phyloP scores from a whole-genome alignment of 1,139 yeast genomes.

The Magnusiomyces tetraspermus region DNA sequence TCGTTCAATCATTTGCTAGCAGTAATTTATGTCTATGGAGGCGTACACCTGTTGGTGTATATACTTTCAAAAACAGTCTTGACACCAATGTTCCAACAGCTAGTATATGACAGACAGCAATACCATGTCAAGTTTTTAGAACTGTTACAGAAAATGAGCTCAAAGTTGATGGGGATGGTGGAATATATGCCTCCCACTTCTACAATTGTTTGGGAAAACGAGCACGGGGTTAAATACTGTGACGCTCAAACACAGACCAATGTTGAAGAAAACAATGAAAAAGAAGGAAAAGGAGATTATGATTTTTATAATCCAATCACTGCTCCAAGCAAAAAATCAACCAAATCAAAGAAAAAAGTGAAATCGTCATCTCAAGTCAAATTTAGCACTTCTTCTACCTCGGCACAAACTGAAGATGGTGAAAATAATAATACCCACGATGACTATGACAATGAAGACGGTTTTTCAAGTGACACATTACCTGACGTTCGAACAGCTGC shows the following conservation, averaged over 20 bases:
- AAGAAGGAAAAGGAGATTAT: conserved; percentile 5
- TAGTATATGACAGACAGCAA: conserved; percentile 29
- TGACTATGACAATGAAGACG: neutral
- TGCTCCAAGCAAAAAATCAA: conserved; percentile 6
- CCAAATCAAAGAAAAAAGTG: neutral
- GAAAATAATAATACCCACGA: neutral
- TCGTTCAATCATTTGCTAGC: conserved; percentile 25
- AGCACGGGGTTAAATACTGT: conserved; percentile 20
- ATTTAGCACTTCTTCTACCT: too few species aligned
- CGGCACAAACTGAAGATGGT: neutral
- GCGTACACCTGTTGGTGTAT: conserved; percentile 27
- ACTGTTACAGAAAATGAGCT: conserved; percentile 18
- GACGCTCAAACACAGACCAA: conserved; percentile 30
- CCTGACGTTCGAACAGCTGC: neutral
- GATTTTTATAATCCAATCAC: neutral
- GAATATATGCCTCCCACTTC: conserved; percentile 21
- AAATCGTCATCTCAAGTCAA: too few species aligned
- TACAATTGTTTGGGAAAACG: conserved; percentile 9
- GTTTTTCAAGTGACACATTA: neutral
- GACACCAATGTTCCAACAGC: conserved; percentile 30
- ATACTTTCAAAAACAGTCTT: conserved; percentile 29
- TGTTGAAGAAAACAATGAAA: conserved; percentile 5
- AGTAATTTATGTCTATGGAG: conserved; percentile 30
- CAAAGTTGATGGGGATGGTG: conserved; percentile 19
- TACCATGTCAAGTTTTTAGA: conserved; percentile 24